Percentiles rank a stretch among this genome's conserved stretches.
These are phyloP conservation scores for Carex pumila DNA, from an alignment of 176 grass and related monocot genomes.

Conservation along the genomic window DNA sequence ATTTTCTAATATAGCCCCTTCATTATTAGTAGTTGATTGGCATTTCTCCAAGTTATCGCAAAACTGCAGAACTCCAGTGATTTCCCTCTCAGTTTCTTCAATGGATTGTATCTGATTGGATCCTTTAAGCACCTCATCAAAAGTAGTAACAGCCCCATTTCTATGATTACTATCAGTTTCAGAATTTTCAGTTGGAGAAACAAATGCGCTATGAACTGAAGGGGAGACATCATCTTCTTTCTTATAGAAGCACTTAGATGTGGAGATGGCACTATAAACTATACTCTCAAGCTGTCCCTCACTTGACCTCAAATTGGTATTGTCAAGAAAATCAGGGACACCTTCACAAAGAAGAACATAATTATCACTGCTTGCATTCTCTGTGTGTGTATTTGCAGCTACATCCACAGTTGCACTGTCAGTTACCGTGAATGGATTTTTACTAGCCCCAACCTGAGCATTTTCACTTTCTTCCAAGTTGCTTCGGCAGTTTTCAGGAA, in stretches of 20 bases:
- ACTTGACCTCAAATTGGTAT: conserved; percentile 14
- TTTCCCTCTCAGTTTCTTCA: neutral
- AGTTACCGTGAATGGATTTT: neutral
- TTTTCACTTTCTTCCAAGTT: neutral
- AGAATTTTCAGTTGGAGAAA: neutral
- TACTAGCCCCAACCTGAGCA: neutral
- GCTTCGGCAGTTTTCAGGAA: conserved; percentile 12
- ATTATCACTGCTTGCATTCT: neutral
- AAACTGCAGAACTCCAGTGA: neutral
- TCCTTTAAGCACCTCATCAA: neutral
- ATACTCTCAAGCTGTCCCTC: conserved; percentile 20
- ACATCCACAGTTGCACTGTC: neutral
- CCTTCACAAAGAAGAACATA: conserved; percentile 27
- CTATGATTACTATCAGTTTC: conserved; percentile 4
- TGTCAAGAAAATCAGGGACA: conserved; percentile 26
- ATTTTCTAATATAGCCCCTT: conserved; percentile 9
- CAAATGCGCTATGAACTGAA: neutral
- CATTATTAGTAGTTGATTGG: neutral
- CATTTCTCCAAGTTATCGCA: neutral
- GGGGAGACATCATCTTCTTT: neutral
- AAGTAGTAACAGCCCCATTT: conserved; percentile 1
- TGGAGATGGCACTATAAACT: conserved; percentile 17
- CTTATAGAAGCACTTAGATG: neutral
- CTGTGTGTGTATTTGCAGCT: neutral
- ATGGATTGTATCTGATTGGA: neutral